Base-by-base conservation (phyloP, 2,329 filamentous ascomycete genomes). In the Claviceps sp. region DNA sequence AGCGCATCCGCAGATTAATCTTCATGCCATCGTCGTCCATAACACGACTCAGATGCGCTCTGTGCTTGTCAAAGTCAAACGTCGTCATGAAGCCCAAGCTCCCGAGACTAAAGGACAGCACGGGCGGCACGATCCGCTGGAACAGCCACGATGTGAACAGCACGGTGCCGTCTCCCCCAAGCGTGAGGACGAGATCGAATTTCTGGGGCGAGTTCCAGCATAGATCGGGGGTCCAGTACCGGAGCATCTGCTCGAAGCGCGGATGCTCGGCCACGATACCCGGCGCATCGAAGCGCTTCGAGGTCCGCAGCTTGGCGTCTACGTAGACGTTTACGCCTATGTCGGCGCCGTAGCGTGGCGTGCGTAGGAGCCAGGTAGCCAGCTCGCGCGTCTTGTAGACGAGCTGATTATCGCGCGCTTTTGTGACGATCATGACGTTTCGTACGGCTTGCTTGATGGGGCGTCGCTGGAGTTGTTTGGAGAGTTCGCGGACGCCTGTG, bases 361-460 rank as follows among this genome's bases (percentile, higher is more conserved):
- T 96, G 55, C 78, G 80, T 55, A 98, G 78, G 38, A 98, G 76
- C 89, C 91, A 98, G 59, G 84, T 80, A 11, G 91, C 76, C 54
- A 98, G 73, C 65, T 98, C 89, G 54, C 87, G 80, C 1, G 93
- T 98, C 59, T 96, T 75, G 59, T 86, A 80, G 38, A 98, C 91
- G 16, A 98, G 77, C 59, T 88, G 82, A 64, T 98, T 97, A 70
- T 98, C 93, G 56, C 93, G 82, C 22, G 93, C 93, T 70, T 97
- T 98, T 56, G 93, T 98, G 57, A 98, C 88, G 62, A 98, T 95
- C 93, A 98, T 97, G 62, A 98, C 81, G 65, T 89, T 96, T 63
- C 81, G 82, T 47, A 98, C 90, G 11, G 90, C 90, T 58, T 90
- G 84, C 70, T 87, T 93, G 68, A 97, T 89, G 22, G 93, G 91